A percentile compares a stretch with the other conserved stretches of the same genome.
Evolutionary conservation across 2,329 filamentous ascomycete species (phyloP).

Genomic region (Plectosphaerella cucumerina): DNA sequence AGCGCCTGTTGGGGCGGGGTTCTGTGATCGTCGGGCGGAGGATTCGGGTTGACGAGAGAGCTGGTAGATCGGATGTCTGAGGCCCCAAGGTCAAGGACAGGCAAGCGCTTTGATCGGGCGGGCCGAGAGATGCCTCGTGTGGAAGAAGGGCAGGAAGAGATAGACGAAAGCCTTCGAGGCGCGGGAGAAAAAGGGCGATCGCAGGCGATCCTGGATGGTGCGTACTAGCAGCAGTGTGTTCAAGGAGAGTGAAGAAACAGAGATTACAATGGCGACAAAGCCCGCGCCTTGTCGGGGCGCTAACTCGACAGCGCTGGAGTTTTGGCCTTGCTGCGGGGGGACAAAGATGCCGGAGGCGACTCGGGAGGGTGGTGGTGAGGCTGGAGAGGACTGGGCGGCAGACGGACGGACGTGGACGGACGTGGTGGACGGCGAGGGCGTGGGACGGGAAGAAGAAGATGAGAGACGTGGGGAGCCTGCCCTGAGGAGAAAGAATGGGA

Average conservation of each 20-base stretch:
- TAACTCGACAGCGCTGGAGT: background rate
- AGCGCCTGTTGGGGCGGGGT: too few relatives aligned
- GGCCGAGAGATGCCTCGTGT: too few relatives aligned
- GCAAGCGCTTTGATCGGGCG: too few relatives aligned
- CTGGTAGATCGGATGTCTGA: too few relatives aligned
- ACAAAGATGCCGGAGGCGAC: background rate
- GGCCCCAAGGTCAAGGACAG: too few relatives aligned
- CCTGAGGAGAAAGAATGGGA: conserved; percentile 2
- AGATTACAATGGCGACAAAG: background rate
- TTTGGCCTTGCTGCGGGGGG: background rate
- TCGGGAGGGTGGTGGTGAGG: conserved; percentile 1
- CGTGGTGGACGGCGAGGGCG: background rate
- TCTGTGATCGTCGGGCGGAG: too few relatives aligned
- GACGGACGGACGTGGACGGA: background rate
- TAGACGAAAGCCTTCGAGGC: background rate
- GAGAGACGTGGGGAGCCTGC: background rate
- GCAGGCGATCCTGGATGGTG: background rate
- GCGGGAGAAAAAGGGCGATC: background rate
- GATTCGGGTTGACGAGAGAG: too few relatives aligned
- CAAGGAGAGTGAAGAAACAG: conserved; percentile 3
- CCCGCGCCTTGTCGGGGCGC: conserved; percentile 1
- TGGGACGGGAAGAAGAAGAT: conserved; percentile 4
- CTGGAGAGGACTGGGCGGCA: background rate
- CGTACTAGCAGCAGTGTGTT: too few relatives aligned
- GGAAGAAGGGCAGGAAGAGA: too few relatives aligned